These are phyloP conservation scores for Picochlorum sp. DNA, from an alignment of 139 green algal species.

Conservation along the genomic window DNA sequence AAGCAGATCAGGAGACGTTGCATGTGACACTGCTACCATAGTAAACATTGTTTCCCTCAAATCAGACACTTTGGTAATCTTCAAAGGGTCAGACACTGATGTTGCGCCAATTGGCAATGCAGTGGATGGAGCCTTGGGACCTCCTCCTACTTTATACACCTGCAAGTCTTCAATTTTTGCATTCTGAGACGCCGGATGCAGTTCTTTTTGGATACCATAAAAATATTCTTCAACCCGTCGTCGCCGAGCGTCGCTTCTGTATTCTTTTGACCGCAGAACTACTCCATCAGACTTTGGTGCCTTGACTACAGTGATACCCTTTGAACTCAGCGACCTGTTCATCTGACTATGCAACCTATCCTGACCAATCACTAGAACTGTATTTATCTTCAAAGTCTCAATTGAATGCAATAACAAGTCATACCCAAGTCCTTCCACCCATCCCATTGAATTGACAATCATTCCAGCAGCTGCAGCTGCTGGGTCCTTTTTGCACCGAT, in stretches of 20 bases:
- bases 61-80: constrained; percentile 20
- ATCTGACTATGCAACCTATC: constrained; percentile 74
- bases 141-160: constrained; percentile 70
- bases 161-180: constrained; percentile 47
- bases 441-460: constrained; percentile 93
- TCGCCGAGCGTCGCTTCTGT: constrained; percentile 43
- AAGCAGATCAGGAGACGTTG: constrained; percentile 36
- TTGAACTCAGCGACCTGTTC: constrained; percentile 26
- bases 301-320: constrained; percentile 49
- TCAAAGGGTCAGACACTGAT: constrained; percentile 33
- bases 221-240: constrained; percentile 82
- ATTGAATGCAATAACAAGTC: constrained; percentile 82
- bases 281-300: constrained; percentile 75
- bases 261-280: constrained; percentile 50
- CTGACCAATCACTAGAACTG: constrained; percentile 84
- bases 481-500: constrained; percentile 32
- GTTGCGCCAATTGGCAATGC: constrained; percentile 66
- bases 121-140: constrained; percentile 57
- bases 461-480: constrained; percentile 50
- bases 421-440: constrained; percentile 82
- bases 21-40: constrained; percentile 81
- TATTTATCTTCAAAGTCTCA: constrained; percentile 44
- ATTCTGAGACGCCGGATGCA: constrained; percentile 48
- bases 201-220: constrained; percentile 60
- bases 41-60: constrained; percentile 57